Evolutionary conservation across 202 grass and related monocot species (phyloP).

Genomic region (Schoenoplectus triqueter): DNA sequence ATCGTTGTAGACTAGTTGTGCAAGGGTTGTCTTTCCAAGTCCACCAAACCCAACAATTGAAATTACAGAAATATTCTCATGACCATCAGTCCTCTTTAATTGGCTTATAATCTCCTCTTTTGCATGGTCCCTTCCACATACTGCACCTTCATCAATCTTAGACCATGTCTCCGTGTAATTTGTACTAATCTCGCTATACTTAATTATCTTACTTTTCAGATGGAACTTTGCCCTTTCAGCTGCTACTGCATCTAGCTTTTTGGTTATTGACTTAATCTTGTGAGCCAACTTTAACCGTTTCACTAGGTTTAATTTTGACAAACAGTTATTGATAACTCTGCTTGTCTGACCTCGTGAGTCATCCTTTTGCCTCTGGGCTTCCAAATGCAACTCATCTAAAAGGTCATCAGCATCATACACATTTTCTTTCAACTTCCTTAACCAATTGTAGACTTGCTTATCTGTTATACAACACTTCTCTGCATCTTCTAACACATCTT

Average conservation of each 20-base stretch:
- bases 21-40: slow-evolving; percentile 37
- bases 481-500: neutral
- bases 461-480: neutral
- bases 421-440: slow-evolving; percentile 1
- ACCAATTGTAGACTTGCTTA: neutral
- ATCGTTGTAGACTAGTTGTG: slow-evolving; percentile 6
- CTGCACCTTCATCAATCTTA: neutral
- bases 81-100: neutral
- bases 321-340: neutral
- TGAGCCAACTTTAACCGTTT: neutral
- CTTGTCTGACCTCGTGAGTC: neutral
- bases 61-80: slow-evolving; percentile 1
- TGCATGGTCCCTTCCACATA: slow-evolving; percentile 25
- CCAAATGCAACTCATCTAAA: neutral
- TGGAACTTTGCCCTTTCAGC: slow-evolving; percentile 9
- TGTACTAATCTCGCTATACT: neutral
- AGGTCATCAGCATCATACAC: slow-evolving; percentile 41
- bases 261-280: neutral
- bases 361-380: slow-evolving; percentile 15
- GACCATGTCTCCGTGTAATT: neutral
- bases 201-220: neutral
- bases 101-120: neutral
- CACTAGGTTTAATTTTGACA: neutral
- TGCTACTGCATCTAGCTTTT: slow-evolving; percentile 7
- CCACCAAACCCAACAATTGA: slow-evolving; percentile 32